Evolutionary conservation across 371 early-diverging fungal genomes (phyloP).

Genomic region (Catenaria anguillulae): DNA sequence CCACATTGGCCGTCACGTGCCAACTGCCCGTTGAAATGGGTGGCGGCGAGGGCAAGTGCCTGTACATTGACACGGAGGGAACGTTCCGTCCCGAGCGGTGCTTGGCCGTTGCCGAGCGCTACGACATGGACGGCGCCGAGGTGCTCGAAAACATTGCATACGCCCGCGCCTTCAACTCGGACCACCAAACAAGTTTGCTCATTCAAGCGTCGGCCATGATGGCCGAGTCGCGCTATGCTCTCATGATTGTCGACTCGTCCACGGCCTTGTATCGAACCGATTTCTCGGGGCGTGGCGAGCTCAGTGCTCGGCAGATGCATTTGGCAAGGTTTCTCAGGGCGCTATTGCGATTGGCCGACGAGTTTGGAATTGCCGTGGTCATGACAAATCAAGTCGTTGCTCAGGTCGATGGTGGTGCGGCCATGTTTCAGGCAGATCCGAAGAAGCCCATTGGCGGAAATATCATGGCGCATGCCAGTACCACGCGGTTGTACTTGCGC

Average conservation of each 20-base stretch:
- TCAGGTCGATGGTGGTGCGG: slow-evolving; percentile 35
- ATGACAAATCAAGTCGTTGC: slow-evolving; percentile 67
- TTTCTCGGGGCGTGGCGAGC: slow-evolving; percentile 68
- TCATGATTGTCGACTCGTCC: slow-evolving; percentile 52
- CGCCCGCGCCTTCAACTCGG: slow-evolving; percentile 66
- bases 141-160: slow-evolving; percentile 51
- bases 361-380: slow-evolving; percentile 73
- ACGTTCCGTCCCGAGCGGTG: slow-evolving; percentile 68
- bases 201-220: slow-evolving; percentile 51
- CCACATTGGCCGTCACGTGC: slow-evolving; percentile 58
- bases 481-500: slow-evolving; percentile 37
- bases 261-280: slow-evolving; percentile 65
- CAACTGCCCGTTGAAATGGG: slow-evolving; percentile 47
- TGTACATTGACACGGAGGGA: slow-evolving; percentile 64
- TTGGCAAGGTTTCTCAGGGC: slow-evolving; percentile 61
- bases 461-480: slow-evolving; percentile 22
- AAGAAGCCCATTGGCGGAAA: slow-evolving; percentile 78
- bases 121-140: slow-evolving; percentile 6
- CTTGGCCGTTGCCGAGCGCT: slow-evolving; percentile 52
- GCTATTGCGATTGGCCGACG: slow-evolving; percentile 68
- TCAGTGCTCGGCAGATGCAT: slow-evolving; percentile 82
- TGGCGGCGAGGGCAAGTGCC: slow-evolving; percentile 46
- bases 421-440: slow-evolving; percentile 70
- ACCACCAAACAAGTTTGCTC: slow-evolving; percentile 68
- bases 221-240: slow-evolving; percentile 27